Base-by-base conservation (phyloP, 768 basidiomycete genomes). In the Chlorophyllum brunneum region DNA sequence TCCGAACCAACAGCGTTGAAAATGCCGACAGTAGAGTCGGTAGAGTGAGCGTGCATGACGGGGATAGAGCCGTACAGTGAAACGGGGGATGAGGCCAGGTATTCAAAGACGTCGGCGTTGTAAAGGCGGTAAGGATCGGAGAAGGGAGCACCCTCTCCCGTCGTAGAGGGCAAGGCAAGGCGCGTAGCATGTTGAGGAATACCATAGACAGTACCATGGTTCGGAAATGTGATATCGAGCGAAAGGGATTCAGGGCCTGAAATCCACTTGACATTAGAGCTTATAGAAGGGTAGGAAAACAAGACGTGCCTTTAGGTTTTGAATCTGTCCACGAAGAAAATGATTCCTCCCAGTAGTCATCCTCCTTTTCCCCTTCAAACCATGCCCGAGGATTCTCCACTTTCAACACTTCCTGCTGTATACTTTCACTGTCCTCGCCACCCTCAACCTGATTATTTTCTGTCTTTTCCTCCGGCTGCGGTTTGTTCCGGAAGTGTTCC, bases 41-140 rank as follows among this genome's bases (percentile, higher is more conserved):
- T 70, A 0, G 92, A 86, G 59, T 98, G 95, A 0, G 97, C 95
- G 59, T 99, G 93, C 75, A 99, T 82, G 57, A 98, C 67, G 10
- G 91, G 95, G 51, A 98, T 89, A 16, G 88, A 83, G 43, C 95
- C 95, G 62, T 98, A 98, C 43, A 98, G 82, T 1, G 89, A 85
- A 58, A 86, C 83, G 2, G 85, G 70, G 1, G 85, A 85, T 20
- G 84, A 86, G 0, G 92, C 83, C 22, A 88, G 80, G 67, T 98
- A 98, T 69, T 99, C 95, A 65, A 98, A 98, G 34, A 98, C 94
- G 62, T 99, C 97, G 46, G 86, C 73, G 62, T 99, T 99, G 72
- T 86, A 97, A 2, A 99, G 82, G 22, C 97, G 83, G 71, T 95
- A 98, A 0, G 97, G 97, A 27, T 98, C 97, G 2, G 79, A 77